Evolutionary conservation across 129 eudicot species (phyloP).

Genomic region (Chrysanthemum seticuspe): DNA sequence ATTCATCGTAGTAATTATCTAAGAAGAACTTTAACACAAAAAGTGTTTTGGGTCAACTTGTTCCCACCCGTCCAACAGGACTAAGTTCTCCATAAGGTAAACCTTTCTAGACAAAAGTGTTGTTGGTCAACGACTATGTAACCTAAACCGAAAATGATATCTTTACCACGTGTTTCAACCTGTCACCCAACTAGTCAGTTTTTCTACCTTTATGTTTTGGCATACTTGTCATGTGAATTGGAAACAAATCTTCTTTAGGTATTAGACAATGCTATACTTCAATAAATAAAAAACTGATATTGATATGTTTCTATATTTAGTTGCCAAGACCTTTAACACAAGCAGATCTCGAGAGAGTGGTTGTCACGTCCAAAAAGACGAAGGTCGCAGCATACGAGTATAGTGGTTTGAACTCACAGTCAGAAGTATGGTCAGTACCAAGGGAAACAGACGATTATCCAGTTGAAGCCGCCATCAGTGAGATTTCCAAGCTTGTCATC

Average conservation of each 20-base stretch:
- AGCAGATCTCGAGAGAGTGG: conserved; percentile 70
- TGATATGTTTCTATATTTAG: conserved; percentile 29
- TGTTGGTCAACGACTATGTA: too few species aligned
- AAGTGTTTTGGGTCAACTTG: conserved; percentile 4
- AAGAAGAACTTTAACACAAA: background rate
- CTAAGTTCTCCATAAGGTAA: too few species aligned
- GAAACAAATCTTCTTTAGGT: background rate
- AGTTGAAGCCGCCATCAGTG: conserved; percentile 72
- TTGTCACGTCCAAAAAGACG: conserved; percentile 52
- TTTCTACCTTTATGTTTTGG: background rate
- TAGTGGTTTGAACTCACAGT: conserved; percentile 46
- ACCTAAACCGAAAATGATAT: too few species aligned
- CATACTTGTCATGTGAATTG: background rate
- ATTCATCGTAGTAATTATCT: background rate
- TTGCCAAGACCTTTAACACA: conserved; percentile 78
- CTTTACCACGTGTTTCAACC: background rate
- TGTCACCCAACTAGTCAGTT: background rate
- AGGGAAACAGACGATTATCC: conserved; percentile 50
- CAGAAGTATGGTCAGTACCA: conserved; percentile 44
- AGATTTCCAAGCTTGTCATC: conserved; percentile 83
- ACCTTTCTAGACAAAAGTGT: too few species aligned
- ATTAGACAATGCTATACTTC: background rate
- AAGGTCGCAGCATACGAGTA: conserved; percentile 77
- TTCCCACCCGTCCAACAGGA: too few species aligned
- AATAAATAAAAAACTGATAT: background rate